Evolutionary conservation across 495 filamentous ascomycete genomes (phyloP).

Genomic region (Lasiosphaeriaceae sp.): DNA sequence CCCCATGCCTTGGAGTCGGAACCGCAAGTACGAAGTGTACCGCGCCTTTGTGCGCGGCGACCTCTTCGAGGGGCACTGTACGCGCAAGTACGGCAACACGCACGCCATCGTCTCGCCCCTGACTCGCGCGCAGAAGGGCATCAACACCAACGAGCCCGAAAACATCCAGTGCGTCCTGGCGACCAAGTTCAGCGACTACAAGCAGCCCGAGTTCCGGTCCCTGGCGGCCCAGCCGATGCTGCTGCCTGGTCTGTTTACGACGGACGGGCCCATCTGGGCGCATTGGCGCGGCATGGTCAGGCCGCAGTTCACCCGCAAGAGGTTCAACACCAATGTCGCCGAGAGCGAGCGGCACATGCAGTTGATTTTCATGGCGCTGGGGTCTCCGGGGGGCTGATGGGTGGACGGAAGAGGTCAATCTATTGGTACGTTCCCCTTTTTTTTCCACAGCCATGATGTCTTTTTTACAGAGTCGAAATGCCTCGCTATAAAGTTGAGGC

Average conservation of each 20-base stretch:
- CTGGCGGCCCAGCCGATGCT: slow-evolving; percentile 5
- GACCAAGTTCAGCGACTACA: slow-evolving; percentile 8
- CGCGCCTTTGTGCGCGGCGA: slow-evolving; percentile 4
- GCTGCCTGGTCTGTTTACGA: slow-evolving; percentile 2
- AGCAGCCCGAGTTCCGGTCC: slow-evolving; percentile 5
- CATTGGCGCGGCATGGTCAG: slow-evolving; percentile 9
- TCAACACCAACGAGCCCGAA: slow-evolving; percentile 10
- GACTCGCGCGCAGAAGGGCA: slow-evolving; percentile 9
- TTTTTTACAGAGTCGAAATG: too few relatives aligned
- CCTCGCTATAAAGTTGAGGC: too few relatives aligned
- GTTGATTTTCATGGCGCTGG: neutral
- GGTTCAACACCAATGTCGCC: slow-evolving; percentile 4
- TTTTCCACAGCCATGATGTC: neutral
- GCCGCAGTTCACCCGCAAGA: slow-evolving; percentile 6
- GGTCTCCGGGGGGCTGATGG: neutral
- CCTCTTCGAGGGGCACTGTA: slow-evolving; percentile 11
- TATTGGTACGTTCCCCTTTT: neutral
- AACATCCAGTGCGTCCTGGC: slow-evolving; percentile 6
- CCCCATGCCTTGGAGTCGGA: slow-evolving; percentile 7
- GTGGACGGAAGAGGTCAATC: slow-evolving; percentile 2
- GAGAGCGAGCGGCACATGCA: slow-evolving; percentile 10
- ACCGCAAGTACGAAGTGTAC: slow-evolving; percentile 15
- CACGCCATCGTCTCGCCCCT: slow-evolving; percentile 11
- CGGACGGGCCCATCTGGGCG: slow-evolving; percentile 8
- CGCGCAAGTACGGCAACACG: slow-evolving; percentile 9